Evolutionary conservation across 768 basidiomycete species (phyloP), one percentile per base, ranked within the genome.

Genomic region (Sporobolomyces pararoseus): DNA sequence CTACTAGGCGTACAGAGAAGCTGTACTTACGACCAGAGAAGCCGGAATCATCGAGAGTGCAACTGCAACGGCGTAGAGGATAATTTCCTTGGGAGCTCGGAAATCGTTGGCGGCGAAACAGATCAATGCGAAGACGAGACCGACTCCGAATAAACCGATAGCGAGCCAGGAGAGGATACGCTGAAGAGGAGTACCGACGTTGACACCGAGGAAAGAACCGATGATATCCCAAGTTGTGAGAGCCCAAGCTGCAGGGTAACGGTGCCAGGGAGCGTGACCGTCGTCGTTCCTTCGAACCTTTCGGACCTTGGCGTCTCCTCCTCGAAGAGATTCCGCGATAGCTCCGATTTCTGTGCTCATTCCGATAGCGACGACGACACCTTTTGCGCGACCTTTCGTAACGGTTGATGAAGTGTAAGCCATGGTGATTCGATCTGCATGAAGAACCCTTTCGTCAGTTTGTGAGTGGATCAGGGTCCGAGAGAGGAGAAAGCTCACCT

Each of bases 341-440:
- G 79, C 79, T 21, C 42, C 65, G 34, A 79, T 81, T 31, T 80
- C 78, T n/a, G 72, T 79, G 54, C 44, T 51, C 82, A 83, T 83
- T 9, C 79, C 82, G 27, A 79, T 82, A 16, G 76, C 73, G 65
- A 79, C 75, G 66, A 82, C 80, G 58, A 82, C 71, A 35, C 78
- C 79, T 23, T 79, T 77, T 4, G 78, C 81, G 62, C 81, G 78
- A 49, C 82, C 82, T 75, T 82, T 82, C 67, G 81, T 81, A 44
- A 83, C 79, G 55, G 80, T 80, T 25, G 79, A 77, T 27, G 80
- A 80, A 7, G 81, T 79, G 75, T 81, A 83, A 31, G 81, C 76
- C 70, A 78, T 74, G 46, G 71, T 77, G 64, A 75, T 71, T 29
- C 77, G 75, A 57, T 76, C 75, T 54, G 63, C 27, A 14, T 25